Base-by-base conservation (phyloP, 257 asterid genomes). In the Capsicum baccatum region DNA sequence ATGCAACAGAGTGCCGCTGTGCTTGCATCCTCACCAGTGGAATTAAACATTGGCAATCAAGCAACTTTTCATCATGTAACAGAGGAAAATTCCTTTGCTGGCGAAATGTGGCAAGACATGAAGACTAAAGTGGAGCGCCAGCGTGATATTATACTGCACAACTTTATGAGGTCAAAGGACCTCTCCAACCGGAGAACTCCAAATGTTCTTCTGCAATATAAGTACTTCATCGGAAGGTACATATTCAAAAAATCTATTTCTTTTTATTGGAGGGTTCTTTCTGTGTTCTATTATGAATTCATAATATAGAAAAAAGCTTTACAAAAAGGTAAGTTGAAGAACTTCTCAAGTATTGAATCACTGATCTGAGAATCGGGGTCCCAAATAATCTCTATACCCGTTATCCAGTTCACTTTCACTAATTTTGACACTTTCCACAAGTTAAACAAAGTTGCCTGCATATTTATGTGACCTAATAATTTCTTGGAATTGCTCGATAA, bases 111-210 rank as follows among this genome's bases (percentile, higher is more conserved):
- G 97, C 95, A 89, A 76, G 95, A 90, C 84, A 58, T 92, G 69
- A 91, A 88, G 81, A 90, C 89, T 80, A 90, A 89, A 80, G 74
- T 92, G 56, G 97, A 92, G 84, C 87, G 91, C 58, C 88, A 44
- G 52, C 88, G 88, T 83, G 98, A 92, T 85, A 92, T 89, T 85
- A 60, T 92, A 48, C 86, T 64, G 12, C 90, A 88, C 88, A 94
- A 89, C 81, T 93, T 96, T 93, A 82, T 90, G 85, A 93, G 85
- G 89, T 81, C 95, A 58, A 92, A 90, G 71, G 99, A 96, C 88
- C 93, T 96, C 88, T 96, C 99, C 9, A 63, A 89, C 80, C 89
- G 99, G 88, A 89, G 87, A 88, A 93, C 98, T 64, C 98, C 99
- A 8, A 85, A 76, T 87, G 85, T 91, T 83, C 79, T 94, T 79